Evolutionary conservation across 331 rosid genomes (phyloP).

Genomic region (Arachis monticola): DNA sequence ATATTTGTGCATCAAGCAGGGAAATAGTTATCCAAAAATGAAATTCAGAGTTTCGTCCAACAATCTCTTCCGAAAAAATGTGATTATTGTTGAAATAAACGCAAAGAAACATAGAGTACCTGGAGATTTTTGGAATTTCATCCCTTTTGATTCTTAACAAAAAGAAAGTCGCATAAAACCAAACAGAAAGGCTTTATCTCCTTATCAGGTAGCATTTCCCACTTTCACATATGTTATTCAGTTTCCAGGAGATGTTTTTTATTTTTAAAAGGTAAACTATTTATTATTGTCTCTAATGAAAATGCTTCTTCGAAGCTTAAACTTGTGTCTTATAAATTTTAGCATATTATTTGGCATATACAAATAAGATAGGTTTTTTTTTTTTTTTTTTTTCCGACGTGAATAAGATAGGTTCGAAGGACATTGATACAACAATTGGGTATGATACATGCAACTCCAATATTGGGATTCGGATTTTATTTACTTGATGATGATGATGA

Average conservation of each 20-base stretch:
- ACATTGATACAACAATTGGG: constrained; percentile 2
- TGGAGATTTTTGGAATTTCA: constrained; percentile 60
- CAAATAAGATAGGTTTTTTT: neutral
- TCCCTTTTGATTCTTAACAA: constrained; percentile 65
- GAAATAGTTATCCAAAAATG: constrained; percentile 71
- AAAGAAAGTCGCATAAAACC: constrained; percentile 57
- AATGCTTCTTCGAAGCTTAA: constrained; percentile 32
- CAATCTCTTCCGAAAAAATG: constrained; percentile 66
- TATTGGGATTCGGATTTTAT: constrained; percentile 21
- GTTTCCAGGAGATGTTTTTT: neutral
- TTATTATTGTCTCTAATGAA: constrained; percentile 13
- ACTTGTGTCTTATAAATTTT: neutral
- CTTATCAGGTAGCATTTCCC: constrained; percentile 66
- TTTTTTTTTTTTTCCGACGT: too few species aligned
- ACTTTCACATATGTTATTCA: constrained; percentile 5
- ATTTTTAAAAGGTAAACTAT: neutral
- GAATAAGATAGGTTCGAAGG: neutral
- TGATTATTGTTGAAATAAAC: neutral
- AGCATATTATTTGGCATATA: constrained; percentile 15
- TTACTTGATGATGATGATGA: constrained; percentile 14
- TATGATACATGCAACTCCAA: constrained; percentile 5
- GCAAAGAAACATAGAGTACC: too few species aligned
- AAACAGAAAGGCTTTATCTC: constrained; percentile 75
- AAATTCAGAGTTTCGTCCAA: constrained; percentile 76
- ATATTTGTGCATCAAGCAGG: constrained; percentile 51